Percentiles rank a stretch among this genome's conserved stretches.
Evolutionary conservation across 1,139 yeast genomes (phyloP).

Genomic region (Trichomonascaceae sp.): DNA sequence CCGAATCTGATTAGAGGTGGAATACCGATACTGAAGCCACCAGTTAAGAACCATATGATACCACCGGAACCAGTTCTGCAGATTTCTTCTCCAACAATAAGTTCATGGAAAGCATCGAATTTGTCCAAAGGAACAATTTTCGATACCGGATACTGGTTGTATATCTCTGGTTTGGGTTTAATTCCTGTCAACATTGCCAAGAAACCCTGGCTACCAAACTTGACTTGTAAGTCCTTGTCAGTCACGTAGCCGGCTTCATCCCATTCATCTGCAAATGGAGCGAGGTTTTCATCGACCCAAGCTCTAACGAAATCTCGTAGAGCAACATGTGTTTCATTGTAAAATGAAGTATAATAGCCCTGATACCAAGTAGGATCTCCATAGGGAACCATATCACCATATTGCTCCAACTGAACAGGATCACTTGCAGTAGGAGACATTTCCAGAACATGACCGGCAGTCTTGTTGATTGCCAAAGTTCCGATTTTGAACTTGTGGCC

Average conservation of each 20-base stretch:
- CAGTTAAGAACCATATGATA: constrained; percentile 36
- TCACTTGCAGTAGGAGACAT: constrained; percentile 13
- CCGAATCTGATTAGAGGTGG: constrained; percentile 38
- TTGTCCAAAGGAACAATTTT: constrained; percentile 33
- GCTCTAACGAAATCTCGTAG: constrained; percentile 36
- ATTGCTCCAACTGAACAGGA: constrained; percentile 21
- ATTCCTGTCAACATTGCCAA: constrained; percentile 32
- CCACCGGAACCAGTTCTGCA: constrained; percentile 39
- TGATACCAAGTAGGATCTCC: constrained; percentile 43
- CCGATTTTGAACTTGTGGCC: constrained; percentile 37
- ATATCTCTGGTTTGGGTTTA: constrained; percentile 31
- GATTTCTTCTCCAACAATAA: constrained; percentile 35
- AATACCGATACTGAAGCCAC: constrained; percentile 38
- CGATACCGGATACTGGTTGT: constrained; percentile 27
- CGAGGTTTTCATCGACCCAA: constrained; percentile 36
- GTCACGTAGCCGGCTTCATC: constrained; percentile 36
- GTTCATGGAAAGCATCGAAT: constrained; percentile 36
- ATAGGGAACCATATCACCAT: constrained; percentile 39
- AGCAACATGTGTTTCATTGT: constrained; percentile 36
- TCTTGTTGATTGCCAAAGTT: constrained; percentile 22
- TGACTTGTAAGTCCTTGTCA: constrained; percentile 25
- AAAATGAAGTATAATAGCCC: constrained; percentile 38
- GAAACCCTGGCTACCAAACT: constrained; percentile 32
- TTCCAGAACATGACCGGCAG: constrained; percentile 18
- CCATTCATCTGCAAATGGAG: constrained; percentile 40